Percentiles rank a stretch among this genome's conserved stretches.
Conservation (phyloP, 2,329 filamentous ascomycete genomes). For the Colletotrichum trifolii region DNA sequence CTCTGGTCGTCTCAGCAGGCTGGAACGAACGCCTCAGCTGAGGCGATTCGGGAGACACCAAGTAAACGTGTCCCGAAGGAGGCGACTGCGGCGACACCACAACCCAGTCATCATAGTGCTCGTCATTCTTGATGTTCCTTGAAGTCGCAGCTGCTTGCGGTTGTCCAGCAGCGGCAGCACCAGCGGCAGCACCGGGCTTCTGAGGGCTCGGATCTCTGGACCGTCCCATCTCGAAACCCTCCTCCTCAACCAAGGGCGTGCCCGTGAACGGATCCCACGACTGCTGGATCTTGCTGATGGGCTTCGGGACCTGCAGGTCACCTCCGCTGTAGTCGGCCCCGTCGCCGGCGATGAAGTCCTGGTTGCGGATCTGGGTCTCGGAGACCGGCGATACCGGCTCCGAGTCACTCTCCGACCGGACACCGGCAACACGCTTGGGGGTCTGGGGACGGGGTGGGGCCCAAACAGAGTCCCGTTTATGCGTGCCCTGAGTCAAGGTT, state of each 20-base stretch:
- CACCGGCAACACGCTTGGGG: constrained; percentile 37
- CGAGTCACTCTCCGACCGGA: constrained; percentile 38
- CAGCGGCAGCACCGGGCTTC: background rate
- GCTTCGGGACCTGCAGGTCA: constrained; percentile 41
- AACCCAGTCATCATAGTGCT: constrained; percentile 47
- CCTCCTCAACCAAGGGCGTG: constrained; percentile 51
- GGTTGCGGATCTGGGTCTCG: constrained; percentile 39
- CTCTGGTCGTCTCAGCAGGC: constrained; percentile 15
- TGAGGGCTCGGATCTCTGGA: constrained; percentile 35
- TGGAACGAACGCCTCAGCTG: constrained; percentile 8
- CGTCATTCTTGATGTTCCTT: constrained; percentile 30
- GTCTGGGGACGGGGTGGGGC: constrained; percentile 34
- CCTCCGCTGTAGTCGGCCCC: constrained; percentile 29
- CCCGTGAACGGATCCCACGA: constrained; percentile 49
- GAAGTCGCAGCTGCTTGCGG: background rate
- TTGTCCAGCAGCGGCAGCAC: constrained; percentile 6
- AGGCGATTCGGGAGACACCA: constrained; percentile 39
- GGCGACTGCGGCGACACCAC: constrained; percentile 43
- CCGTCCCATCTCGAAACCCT: constrained; percentile 44
- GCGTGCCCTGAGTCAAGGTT: constrained; percentile 35
- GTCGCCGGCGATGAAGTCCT: constrained; percentile 19
- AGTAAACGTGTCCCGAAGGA: constrained; percentile 39
- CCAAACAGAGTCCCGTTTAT: constrained; percentile 35
- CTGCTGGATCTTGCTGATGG: constrained; percentile 49
- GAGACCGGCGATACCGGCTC: constrained; percentile 49